Base-by-base conservation (phyloP, 441 rosid genomes). In the Melastoma candidum region DNA sequence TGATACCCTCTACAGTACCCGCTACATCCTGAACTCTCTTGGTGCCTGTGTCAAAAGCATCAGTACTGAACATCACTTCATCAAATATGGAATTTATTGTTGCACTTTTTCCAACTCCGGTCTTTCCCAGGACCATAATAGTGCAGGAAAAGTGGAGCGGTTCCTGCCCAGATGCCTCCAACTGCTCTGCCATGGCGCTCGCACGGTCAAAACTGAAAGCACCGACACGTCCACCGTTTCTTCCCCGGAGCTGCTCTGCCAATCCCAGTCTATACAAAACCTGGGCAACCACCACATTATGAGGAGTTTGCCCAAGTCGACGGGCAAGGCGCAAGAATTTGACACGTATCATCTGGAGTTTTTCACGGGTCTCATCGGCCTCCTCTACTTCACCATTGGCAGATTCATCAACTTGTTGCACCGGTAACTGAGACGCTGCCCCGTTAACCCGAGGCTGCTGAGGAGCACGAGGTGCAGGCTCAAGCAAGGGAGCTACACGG, bases 161-260 rank as follows among this genome's bases (percentile, higher is more conserved):
- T 52, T 84, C 98, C 74, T 82, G 88, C 53, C 92, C 95, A 46
- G 86, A 81, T 13, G 88, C 88, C 74, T 93, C 98, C 27, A 88
- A 92, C 74, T 88, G 92, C 72, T 82, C 97, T 48, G 98, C 97
- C 97, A 84, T 84, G 52, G 97, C 92, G 74, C 97, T 93, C 2
- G 98, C 98, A 53, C 95, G 88, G 71, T 93, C 98, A 65, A 88
- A 93, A 67, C 98, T 88, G 63, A 85, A 92, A 59, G 95, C 92
- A 70, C 97, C 98, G 56, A 93, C 98, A 52, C 98, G 95, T 36
- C 97, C 90, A n/a, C 95, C 98, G 65, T 71, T 88, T 75, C 98
- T 76, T 26, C 98, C 97, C 57, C 95, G 78, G 58, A 93, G 75
- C 80, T 93, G 97, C 71, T 93, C 98, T n/a, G 97, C 97, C 60